These are phyloP conservation scores for Nissolia schottii DNA, from an alignment of 306 rosid genomes.

Conservation along the genomic window DNA sequence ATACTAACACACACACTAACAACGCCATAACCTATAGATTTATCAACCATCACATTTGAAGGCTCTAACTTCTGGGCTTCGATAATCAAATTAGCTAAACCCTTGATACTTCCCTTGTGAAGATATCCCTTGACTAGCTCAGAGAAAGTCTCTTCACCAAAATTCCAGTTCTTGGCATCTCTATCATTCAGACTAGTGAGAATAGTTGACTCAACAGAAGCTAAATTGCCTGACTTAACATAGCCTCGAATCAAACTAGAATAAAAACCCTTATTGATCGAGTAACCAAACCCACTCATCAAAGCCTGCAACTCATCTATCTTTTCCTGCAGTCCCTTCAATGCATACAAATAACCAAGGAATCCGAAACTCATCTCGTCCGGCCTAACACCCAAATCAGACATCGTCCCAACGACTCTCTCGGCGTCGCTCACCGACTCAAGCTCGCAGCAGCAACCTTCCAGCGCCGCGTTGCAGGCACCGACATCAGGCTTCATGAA, in stretches of 20 bases:
- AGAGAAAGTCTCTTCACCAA: constrained; percentile 61
- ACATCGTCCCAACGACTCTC: constrained; percentile 63
- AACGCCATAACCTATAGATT: constrained; percentile 68
- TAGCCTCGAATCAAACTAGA: constrained; percentile 64
- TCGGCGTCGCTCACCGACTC: constrained; percentile 70
- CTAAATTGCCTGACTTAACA: constrained; percentile 62
- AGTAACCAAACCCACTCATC: constrained; percentile 58
- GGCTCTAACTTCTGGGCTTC: constrained; percentile 74
- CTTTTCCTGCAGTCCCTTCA: constrained; percentile 64
- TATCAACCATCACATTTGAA: constrained; percentile 36
- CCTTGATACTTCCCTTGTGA: constrained; percentile 51
- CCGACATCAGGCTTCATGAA: constrained; percentile 68
- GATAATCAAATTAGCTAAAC: constrained; percentile 59
- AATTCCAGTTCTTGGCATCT: constrained; percentile 34
- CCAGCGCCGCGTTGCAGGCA: constrained; percentile 84
- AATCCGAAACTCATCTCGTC: constrained; percentile 71
- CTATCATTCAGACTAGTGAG: constrained; percentile 53
- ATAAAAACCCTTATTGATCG: constrained; percentile 34
- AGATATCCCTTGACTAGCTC: constrained; percentile 63
- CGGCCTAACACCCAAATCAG: constrained; percentile 54
- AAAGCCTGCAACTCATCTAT: constrained; percentile 55
- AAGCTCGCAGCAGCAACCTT: constrained; percentile 71
- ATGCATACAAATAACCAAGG: constrained; percentile 84
- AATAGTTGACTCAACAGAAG: constrained; percentile 54
- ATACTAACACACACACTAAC: constrained; percentile 69